phyloP scores from a whole-genome alignment of 1,139 yeast species.

The Candida glucosophila region DNA sequence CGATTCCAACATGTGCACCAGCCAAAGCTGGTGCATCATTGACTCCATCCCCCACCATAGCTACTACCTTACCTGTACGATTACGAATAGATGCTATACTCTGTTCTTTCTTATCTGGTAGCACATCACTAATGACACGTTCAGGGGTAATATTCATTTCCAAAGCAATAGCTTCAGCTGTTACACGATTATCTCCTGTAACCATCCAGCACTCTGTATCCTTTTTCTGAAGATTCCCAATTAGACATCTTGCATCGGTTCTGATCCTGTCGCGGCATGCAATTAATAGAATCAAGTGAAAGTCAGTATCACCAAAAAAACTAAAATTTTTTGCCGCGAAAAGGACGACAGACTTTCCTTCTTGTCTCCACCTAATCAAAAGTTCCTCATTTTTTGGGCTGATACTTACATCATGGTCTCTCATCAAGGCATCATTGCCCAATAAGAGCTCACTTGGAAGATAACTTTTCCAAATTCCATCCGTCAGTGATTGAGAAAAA shows the following conservation, averaged over 20 bases:
- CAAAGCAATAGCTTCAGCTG: slow-evolving; percentile 61
- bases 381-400: slow-evolving; percentile 14
- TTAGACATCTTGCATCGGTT: slow-evolving; percentile 49
- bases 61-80: slow-evolving; percentile 27
- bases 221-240: slow-evolving; percentile 32
- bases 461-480: slow-evolving; percentile 19
- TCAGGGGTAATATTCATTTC: slow-evolving; percentile 49
- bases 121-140: slow-evolving; percentile 62
- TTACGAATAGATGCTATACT: slow-evolving; percentile 47
- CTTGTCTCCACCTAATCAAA: slow-evolving; percentile 47
- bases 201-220: slow-evolving; percentile 64
- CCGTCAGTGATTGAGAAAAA: slow-evolving; percentile 11
- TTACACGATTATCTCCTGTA: slow-evolving; percentile 58
- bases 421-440: slow-evolving; percentile 56
- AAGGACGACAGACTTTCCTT: slow-evolving; percentile 56
- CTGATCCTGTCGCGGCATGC: slow-evolving; percentile 63
- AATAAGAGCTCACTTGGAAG: slow-evolving; percentile 37
- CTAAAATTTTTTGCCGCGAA: slow-evolving; percentile 34
- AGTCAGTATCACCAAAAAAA: slow-evolving; percentile 18
- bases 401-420: slow-evolving; percentile 30
- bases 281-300: slow-evolving; percentile 36
- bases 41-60: slow-evolving; percentile 60
- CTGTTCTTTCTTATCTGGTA: slow-evolving; percentile 65
- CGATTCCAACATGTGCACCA: slow-evolving; percentile 51
- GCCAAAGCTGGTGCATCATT: slow-evolving; percentile 60